phyloP scores from a whole-genome alignment of 768 basidiomycete species.

The Suillus spraguei region DNA sequence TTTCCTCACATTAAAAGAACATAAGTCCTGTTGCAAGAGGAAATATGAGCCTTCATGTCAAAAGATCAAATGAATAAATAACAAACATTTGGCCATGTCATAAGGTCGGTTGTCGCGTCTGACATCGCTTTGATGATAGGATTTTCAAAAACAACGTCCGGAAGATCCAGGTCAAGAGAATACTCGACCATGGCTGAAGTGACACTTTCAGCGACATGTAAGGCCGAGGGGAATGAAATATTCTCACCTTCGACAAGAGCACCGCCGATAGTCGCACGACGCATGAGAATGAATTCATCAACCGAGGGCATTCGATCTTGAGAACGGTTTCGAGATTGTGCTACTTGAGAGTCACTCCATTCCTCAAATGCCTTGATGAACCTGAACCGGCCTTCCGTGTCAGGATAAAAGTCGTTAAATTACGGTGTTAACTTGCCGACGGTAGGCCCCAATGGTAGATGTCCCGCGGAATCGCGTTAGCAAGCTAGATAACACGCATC shows the following conservation, averaged over 20 bases:
- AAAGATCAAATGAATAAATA: slow-evolving; percentile 3
- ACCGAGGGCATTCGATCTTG: slow-evolving; percentile 39
- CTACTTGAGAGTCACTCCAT: slow-evolving; percentile 39
- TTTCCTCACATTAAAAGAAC: slow-evolving; percentile 32
- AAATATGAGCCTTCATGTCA: slow-evolving; percentile 17
- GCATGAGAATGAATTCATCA: slow-evolving; percentile 40
- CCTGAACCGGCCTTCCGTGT: slow-evolving; percentile 19
- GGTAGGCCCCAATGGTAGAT: slow-evolving; percentile 38
- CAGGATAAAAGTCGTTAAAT: slow-evolving; percentile 4
- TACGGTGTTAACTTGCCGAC: slow-evolving; percentile 25
- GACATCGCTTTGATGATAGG: slow-evolving; percentile 39
- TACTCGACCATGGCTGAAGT: slow-evolving; percentile 38
- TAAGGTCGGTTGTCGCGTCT: slow-evolving; percentile 41
- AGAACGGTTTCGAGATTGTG: slow-evolving; percentile 37
- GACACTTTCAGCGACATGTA: slow-evolving; percentile 8
- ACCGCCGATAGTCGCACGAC: slow-evolving; percentile 39
- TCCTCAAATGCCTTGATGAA: slow-evolving; percentile 38
- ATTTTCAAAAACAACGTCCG: slow-evolving; percentile 37
- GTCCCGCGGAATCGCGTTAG: slow-evolving; percentile 38
- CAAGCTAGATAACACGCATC: slow-evolving; percentile 23
- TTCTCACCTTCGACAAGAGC: slow-evolving; percentile 40
- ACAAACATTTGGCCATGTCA: slow-evolving; percentile 45
- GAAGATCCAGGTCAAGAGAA: slow-evolving; percentile 39
- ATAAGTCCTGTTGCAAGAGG: slow-evolving; percentile 25
- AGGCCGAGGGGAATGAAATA: neutral